phyloP scores from a whole-genome alignment of 768 basidiomycete genomes.

The Lactarius sp. region DNA sequence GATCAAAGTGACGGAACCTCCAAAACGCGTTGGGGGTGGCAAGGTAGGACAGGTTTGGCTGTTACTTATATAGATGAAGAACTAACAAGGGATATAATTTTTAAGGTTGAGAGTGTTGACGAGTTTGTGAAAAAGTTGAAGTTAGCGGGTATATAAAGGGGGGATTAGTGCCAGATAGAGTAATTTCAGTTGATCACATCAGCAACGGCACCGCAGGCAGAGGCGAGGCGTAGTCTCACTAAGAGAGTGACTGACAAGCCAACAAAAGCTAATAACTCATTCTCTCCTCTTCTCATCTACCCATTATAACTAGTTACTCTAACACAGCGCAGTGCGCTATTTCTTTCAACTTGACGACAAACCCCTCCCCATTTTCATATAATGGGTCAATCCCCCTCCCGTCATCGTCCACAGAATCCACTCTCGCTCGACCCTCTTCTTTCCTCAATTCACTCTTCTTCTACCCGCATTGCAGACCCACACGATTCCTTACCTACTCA shows the following conservation, averaged over 20 bases:
- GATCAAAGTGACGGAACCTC: slow-evolving; percentile 84
- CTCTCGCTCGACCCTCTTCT: neutral
- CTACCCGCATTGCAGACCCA: slow-evolving; percentile 4
- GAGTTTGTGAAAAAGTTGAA: slow-evolving; percentile 86
- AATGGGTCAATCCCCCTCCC: slow-evolving; percentile 19
- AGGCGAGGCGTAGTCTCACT: too few species aligned
- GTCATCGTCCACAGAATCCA: slow-evolving; percentile 9
- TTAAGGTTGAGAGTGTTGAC: slow-evolving; percentile 75
- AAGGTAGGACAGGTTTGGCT: slow-evolving; percentile 52
- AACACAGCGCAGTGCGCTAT: neutral
- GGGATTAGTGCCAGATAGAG: too few species aligned
- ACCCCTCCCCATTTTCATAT: neutral
- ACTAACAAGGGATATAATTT: neutral
- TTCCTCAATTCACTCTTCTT: neutral
- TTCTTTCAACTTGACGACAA: neutral
- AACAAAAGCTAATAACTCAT: too few species aligned
- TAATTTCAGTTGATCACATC: neutral
- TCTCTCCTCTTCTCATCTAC: neutral
- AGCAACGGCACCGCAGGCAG: neutral
- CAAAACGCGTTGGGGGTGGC: slow-evolving; percentile 82
- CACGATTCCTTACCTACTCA: neutral
- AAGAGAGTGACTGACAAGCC: too few species aligned
- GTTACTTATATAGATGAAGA: neutral
- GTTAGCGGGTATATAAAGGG: slow-evolving; percentile 59
- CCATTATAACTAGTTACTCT: too few species aligned